phyloP scores from a whole-genome alignment of 306 rosid species.

The Pyrus communis region DNA sequence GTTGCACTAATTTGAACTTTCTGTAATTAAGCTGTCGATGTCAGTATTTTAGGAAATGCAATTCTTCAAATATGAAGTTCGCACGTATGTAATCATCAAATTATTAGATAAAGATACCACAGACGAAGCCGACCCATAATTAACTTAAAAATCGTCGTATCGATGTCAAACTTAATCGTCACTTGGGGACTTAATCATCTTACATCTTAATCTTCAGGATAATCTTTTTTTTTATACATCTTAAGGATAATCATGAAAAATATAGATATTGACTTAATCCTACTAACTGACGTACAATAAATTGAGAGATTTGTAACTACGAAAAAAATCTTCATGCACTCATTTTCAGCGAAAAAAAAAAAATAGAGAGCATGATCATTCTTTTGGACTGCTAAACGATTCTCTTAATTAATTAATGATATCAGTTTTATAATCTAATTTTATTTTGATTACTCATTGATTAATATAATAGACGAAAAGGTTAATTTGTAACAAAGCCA shows the following conservation, averaged over 20 bases:
- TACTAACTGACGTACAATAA: background rate
- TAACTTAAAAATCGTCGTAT: background rate
- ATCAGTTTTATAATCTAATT: no score
- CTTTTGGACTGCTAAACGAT: no score
- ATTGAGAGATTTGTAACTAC: background rate
- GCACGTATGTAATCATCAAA: background rate
- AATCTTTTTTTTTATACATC: no score
- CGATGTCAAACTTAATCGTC: background rate
- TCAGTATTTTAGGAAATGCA: no score
- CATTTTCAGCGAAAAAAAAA: no score
- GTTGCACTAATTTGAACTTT: background rate
- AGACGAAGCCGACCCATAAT: background rate
- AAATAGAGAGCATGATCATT: no score
- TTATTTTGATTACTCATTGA: no score
- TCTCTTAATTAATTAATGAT: no score
- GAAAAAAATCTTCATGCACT: no score
- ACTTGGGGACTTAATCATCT: background rate
- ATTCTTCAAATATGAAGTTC: background rate
- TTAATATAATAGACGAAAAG: no score
- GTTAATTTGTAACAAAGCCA: no score
- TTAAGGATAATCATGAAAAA: background rate
- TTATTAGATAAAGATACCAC: background rate
- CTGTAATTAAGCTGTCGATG: background rate
- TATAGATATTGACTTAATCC: background rate
- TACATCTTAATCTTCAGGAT: no score